Conservation (phyloP, 129 eudicot species). For the Flaveria brownii region DNA sequence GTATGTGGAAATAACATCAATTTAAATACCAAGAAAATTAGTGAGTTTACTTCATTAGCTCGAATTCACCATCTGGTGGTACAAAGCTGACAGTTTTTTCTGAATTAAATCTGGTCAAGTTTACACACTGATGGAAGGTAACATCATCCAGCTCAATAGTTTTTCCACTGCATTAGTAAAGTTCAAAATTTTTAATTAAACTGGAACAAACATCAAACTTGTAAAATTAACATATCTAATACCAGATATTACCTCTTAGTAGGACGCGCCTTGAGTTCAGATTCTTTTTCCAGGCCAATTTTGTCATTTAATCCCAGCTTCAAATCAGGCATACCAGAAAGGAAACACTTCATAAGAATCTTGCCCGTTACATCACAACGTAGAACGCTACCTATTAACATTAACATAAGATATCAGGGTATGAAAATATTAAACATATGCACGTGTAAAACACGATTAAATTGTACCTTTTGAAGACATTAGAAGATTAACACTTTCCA, state of each 20-base stretch:
- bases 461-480: slow-evolving; percentile 95
- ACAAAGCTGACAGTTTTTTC: slow-evolving; percentile 99
- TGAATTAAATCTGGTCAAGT: slow-evolving; percentile 93
- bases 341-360: slow-evolving; percentile 98
- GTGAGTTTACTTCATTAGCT: slow-evolving; percentile 85
- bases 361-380: slow-evolving; percentile 99
- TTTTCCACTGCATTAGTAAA: slow-evolving; percentile 71
- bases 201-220: neutral
- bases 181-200: neutral
- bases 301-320: slow-evolving; percentile 96
- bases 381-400: slow-evolving; percentile 78
- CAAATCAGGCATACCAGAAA: slow-evolving; percentile 99
- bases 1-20: neutral
- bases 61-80: slow-evolving; percentile 99
- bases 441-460: neutral
- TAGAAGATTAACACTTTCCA: slow-evolving; percentile 98
- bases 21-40: slow-evolving; percentile 7
- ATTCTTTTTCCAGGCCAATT: slow-evolving; percentile 96
- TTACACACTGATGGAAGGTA: slow-evolving; percentile 98
- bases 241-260: slow-evolving; percentile 64
- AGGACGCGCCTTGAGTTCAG: slow-evolving; percentile 93
- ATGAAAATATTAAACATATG: neutral
- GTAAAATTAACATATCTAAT: neutral
- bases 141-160: slow-evolving; percentile 98
- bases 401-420: slow-evolving; percentile 12